Base-by-base conservation (phyloP, 2,329 filamentous ascomycete species). In the Neopestalotiopsis sp. region DNA sequence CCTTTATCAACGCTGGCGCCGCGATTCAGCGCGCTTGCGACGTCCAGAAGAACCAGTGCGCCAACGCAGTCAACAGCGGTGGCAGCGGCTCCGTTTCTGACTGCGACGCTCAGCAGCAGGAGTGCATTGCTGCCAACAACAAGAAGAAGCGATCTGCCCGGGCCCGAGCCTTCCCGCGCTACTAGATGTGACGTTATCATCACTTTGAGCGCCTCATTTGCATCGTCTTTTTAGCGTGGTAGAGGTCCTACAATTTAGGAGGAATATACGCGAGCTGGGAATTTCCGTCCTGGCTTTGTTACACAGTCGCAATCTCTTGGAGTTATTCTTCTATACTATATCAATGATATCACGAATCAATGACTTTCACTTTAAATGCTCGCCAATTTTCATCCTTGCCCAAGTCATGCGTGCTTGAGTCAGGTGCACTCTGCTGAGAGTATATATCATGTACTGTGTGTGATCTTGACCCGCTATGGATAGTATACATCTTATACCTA, bases 1-100 rank as follows among this genome's bases (percentile, higher is more conserved):
- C 83, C 70, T 91, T 90, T 77, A 80, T 85, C 5, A 83, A 83
- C 71, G 72, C 75, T 10, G 81, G 79, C 59, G 84, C 83, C 45
- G 85, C 85, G 10, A 74, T 85, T 69, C 79, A 82, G 76, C 83
- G 85, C 32, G 84, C 84, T 12, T 87, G 85, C 74, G 81, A 84
- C 68, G 79, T 86, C 49, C 84, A 86, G 78, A 81, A 86, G 78
- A 86, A 86, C 75, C 79, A 81, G 10, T 86, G 84, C 77, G 79
- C 84, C 71, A 82, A 82, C 73, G 84, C 83, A 14, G 84, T 80
- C 76, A 86, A 86, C 81, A 75, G 78, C 40, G 84, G 84, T 53
- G 59, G 34, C 20, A 70, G 78, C 71, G 71, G 81, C 68, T 67
- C 69, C 57, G 78, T 80, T n/a, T 68, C 71, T 49, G 82, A 84